Evolutionary conservation across 495 filamentous ascomycete genomes (phyloP), one percentile per base, ranked within the genome.

Genomic region (Immersiella caudata): DNA sequence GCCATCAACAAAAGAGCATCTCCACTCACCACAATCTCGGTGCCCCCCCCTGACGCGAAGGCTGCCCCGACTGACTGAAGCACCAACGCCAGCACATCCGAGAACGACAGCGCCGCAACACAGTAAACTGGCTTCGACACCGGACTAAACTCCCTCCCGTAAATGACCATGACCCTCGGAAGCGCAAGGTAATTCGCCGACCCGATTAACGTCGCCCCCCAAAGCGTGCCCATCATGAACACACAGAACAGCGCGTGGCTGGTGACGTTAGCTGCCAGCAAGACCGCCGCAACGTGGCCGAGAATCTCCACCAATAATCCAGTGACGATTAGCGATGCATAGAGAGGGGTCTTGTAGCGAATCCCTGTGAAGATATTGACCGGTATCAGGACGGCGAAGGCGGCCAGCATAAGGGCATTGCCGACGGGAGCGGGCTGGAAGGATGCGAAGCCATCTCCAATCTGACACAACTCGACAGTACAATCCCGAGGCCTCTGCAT

Each of bases 241-340:
- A 82, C 35, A 20, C 71, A 65, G 26, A 81, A 79, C 35, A 57
- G 68, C 16, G 64, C 60, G 26, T 65, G 65, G 52, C 70, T 76
- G 7, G 71, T 70, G 6, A 68, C 68, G 61, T 75, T 67, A 40
- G 50, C 63, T 27, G 69, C 68, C 27, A 81, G 70, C 55, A 84
- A 58, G 20, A 82, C 51, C 56, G 77, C 73, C 5, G 76, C 80
- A 26, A 78, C 68, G 64, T 82, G 82, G 36, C 80, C 79, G 26
- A 79, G 51, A 25, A 80, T 71, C 26, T 82, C 79, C 6, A 80
- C 59, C 2, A 76, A 68, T 12, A 82, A 68, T 0, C 79, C 80
- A 2, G 71, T 72, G 6, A 71, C 57, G 11, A 83, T 60, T 9
- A 72, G 40, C 6, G 71, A 72, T 1, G 77, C 62, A 67, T 80